phyloP scores from a whole-genome alignment of 805 yeast species.

The Hanseniaspora jakobsenii region DNA sequence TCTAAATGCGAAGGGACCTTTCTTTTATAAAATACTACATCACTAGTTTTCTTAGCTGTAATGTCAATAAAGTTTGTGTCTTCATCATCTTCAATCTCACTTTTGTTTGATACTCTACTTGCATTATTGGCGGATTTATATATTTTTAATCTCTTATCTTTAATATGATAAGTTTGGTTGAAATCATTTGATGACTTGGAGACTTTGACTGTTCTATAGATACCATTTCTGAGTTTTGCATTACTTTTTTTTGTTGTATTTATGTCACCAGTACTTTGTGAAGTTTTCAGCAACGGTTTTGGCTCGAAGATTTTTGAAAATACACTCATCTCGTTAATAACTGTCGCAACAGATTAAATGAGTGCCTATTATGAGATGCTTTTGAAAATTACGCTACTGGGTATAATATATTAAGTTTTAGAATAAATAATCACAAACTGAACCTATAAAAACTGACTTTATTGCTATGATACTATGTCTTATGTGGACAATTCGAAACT shows the following conservation, averaged over 20 bases:
- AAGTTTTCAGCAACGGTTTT: no score
- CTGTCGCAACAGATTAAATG: no score
- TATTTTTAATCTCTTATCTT: neutral
- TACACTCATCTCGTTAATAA: constrained; percentile 1
- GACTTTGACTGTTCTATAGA: constrained; percentile 7
- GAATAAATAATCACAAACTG: no score
- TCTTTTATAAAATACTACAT: constrained; percentile 11
- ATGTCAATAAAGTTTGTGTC: neutral
- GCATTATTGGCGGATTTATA: neutral
- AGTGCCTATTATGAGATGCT: no score
- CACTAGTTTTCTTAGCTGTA: neutral
- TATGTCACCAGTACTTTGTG: no score
- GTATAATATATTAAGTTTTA: no score
- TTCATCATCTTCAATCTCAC: neutral
- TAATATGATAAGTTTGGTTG: neutral
- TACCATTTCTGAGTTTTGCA: constrained; percentile 11
- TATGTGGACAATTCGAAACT: no score
- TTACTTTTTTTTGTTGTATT: neutral
- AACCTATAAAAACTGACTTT: no score
- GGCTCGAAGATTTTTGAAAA: constrained; percentile 11
- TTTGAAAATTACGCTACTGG: no score
- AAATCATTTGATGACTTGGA: neutral
- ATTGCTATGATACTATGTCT: no score
- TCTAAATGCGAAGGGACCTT: constrained; percentile 5
- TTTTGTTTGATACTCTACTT: no score